These are phyloP conservation scores for Pythium rishiriense DNA, from an alignment of 352 stramenopile genomes.

Conservation along the genomic window DNA sequence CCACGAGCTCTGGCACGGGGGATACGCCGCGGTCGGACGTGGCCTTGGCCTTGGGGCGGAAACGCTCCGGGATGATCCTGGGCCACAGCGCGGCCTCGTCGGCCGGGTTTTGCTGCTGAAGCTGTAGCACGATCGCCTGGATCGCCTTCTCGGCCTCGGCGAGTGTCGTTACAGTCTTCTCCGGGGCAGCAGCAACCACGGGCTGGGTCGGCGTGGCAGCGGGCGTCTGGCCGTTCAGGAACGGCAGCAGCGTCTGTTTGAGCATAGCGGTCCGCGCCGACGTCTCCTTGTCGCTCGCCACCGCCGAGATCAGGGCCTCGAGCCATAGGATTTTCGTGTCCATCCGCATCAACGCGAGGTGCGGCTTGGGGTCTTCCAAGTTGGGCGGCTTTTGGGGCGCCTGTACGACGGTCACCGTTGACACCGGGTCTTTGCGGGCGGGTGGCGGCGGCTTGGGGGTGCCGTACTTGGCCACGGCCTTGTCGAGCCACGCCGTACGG, in stretches of 20 bases:
- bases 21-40: slow-evolving; percentile 37
- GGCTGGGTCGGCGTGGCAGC: background rate
- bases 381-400: slow-evolving; percentile 30
- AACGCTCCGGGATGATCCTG: slow-evolving; percentile 33
- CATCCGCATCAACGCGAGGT: slow-evolving; percentile 41
- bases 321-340: slow-evolving; percentile 70
- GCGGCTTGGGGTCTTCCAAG: slow-evolving; percentile 34
- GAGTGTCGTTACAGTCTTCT: slow-evolving; percentile 7
- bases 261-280: slow-evolving; percentile 49
- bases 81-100: slow-evolving; percentile 22
- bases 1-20: slow-evolving; percentile 30
- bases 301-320: slow-evolving; percentile 41
- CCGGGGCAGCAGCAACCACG: slow-evolving; percentile 4
- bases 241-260: slow-evolving; percentile 48
- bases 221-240: slow-evolving; percentile 42
- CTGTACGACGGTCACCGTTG: slow-evolving; percentile 39
- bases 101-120: slow-evolving; percentile 24
- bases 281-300: slow-evolving; percentile 44
- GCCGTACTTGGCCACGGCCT: slow-evolving; percentile 45
- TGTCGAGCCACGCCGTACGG: slow-evolving; percentile 49
- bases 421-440: slow-evolving; percentile 25
- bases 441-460: slow-evolving; percentile 6
- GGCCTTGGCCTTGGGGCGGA: slow-evolving; percentile 1
- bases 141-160: slow-evolving; percentile 24
- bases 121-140: slow-evolving; percentile 19